A percentile compares a stretch with the other conserved stretches of the same genome.
phyloP scores from a whole-genome alignment of 257 asterid species.

The Ophiorrhiza pumila region DNA sequence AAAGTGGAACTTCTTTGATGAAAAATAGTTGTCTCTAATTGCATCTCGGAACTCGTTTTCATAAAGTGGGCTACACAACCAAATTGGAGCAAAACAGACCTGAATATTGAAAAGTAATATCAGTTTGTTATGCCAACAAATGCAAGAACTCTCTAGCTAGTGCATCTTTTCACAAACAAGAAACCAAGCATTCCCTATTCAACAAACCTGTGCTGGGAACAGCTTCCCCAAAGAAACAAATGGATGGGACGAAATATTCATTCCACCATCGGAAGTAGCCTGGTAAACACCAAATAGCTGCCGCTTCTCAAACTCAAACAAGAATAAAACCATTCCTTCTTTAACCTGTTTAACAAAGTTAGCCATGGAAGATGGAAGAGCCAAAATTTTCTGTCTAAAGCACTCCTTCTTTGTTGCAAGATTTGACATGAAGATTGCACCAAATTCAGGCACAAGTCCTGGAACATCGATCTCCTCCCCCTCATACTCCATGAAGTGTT shows the following conservation, averaged over 20 bases:
- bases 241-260: slow-evolving; percentile 56
- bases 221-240: slow-evolving; percentile 49
- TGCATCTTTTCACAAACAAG: background rate
- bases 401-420: slow-evolving; percentile 52
- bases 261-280: slow-evolving; percentile 69
- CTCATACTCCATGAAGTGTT: slow-evolving; percentile 37
- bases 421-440: slow-evolving; percentile 84
- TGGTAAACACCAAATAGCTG: slow-evolving; percentile 74
- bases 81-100: slow-evolving; percentile 56
- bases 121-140: background rate
- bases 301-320: slow-evolving; percentile 64
- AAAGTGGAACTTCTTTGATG: slow-evolving; percentile 58
- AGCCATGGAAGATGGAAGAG: slow-evolving; percentile 49
- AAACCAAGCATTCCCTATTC: slow-evolving; percentile 8
- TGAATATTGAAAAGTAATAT: slow-evolving; percentile 32
- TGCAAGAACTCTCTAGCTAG: background rate
- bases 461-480: slow-evolving; percentile 36
- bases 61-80: slow-evolving; percentile 68
- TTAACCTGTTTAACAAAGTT: slow-evolving; percentile 57
- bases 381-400: slow-evolving; percentile 47
- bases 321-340: slow-evolving; percentile 77
- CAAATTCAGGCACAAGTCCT: slow-evolving; percentile 64
- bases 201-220: slow-evolving; percentile 66
- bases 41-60: slow-evolving; percentile 67
- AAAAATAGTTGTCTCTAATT: slow-evolving; percentile 64